These are phyloP conservation scores for Alternaria hordeiaustralica DNA, from an alignment of 2,329 filamentous ascomycete species.

Conservation along the genomic window DNA sequence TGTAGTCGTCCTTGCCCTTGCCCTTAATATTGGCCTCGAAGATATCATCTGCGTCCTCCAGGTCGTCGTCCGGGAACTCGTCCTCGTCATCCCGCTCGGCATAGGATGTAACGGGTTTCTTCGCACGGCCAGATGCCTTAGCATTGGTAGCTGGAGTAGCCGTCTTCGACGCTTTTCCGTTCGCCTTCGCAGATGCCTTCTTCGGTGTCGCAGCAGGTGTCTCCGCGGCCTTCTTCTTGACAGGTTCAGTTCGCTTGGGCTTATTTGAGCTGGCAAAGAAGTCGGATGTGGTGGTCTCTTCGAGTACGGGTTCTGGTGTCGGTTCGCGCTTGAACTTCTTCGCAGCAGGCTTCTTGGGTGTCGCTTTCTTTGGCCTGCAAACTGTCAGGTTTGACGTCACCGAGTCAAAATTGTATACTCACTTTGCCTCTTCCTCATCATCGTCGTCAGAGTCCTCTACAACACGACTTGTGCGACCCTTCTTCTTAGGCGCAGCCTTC, in stretches of 20 bases:
- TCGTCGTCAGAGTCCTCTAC: constrained; percentile 78
- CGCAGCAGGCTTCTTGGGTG: constrained; percentile 63
- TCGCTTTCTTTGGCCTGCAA: constrained; percentile 49
- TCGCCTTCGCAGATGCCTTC: constrained; percentile 45
- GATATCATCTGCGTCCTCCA: constrained; percentile 77
- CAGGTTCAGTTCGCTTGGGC: constrained; percentile 57
- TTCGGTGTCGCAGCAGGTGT: constrained; percentile 45
- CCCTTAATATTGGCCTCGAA: constrained; percentile 76
- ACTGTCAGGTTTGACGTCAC: constrained; percentile 29
- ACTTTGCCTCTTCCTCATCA: constrained; percentile 52
- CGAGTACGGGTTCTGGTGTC: constrained; percentile 58
- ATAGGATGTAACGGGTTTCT: constrained; percentile 52
- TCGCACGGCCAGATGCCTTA: constrained; percentile 48
- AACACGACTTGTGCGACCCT: constrained; percentile 46
- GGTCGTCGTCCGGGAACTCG: constrained; percentile 50
- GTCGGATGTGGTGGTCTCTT: constrained; percentile 66
- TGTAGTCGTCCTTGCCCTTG: constrained; percentile 71
- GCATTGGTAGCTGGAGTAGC: constrained; percentile 46
- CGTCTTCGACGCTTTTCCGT: constrained; percentile 37
- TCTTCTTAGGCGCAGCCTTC: constrained; percentile 52
- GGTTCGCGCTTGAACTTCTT: constrained; percentile 63
- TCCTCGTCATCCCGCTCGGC: constrained; percentile 70
- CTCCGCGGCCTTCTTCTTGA: constrained; percentile 43
- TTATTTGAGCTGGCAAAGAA: constrained; percentile 68
- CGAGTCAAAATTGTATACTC: not conserved